These are phyloP conservation scores for Coemansia sp. DNA, from an alignment of 192 early-diverging fungal genomes.

Conservation along the genomic window DNA sequence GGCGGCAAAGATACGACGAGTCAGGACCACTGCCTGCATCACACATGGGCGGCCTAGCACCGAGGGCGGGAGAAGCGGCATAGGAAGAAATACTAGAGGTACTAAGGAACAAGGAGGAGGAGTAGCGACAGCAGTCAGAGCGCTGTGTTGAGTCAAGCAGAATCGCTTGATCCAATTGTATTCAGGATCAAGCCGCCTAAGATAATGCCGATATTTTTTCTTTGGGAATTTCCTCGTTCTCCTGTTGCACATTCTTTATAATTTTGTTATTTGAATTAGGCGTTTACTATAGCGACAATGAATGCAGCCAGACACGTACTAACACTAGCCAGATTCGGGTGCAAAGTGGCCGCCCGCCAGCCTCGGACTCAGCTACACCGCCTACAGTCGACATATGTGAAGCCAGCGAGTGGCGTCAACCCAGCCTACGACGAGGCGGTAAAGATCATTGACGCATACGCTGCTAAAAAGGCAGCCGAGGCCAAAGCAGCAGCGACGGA, in stretches of 20 bases:
- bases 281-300: slow-evolving; percentile 17
- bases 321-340: slow-evolving; percentile 15
- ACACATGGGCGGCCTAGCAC: slow-evolving; percentile 15
- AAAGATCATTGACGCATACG: slow-evolving; percentile 68
- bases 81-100: background rate
- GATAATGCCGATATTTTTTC: too few relatives aligned
- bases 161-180: too few relatives aligned
- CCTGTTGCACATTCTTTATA: background rate
- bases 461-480: slow-evolving; percentile 43
- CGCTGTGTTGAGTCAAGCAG: background rate
- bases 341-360: background rate
- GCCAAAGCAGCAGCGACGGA: slow-evolving; percentile 26
- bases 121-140: background rate
- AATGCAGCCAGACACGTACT: slow-evolving; percentile 30
- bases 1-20: slow-evolving; percentile 22
- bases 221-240: background rate
- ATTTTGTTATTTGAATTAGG: background rate
- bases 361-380: background rate
- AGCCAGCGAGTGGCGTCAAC: slow-evolving; percentile 62
- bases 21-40: slow-evolving; percentile 8
- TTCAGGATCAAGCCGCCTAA: too few relatives aligned
- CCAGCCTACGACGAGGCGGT: slow-evolving; percentile 77
- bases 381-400: slow-evolving; percentile 54
- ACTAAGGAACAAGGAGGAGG: background rate
- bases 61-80: slow-evolving; percentile 7